These are phyloP conservation scores for Spongispora temasekensis DNA, from an alignment of 1,284 basidiomycete species.

Conservation along the genomic window DNA sequence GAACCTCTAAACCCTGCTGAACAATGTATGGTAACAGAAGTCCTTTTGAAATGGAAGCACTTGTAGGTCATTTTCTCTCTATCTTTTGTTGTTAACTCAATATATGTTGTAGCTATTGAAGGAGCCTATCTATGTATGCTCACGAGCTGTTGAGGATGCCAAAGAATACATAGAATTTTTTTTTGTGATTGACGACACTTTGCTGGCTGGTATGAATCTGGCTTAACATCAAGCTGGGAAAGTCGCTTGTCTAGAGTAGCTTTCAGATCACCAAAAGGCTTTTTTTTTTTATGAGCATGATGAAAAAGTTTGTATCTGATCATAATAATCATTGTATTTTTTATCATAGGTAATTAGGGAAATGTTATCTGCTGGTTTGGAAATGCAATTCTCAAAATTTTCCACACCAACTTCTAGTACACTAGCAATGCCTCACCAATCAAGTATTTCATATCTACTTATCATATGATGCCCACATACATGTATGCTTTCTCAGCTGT, in stretches of 20 bases:
- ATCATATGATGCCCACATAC: neutral
- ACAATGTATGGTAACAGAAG: no score
- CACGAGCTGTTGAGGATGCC: neutral
- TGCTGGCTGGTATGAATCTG: neutral
- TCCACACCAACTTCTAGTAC: neutral
- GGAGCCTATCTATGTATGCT: neutral
- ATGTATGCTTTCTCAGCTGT: neutral
- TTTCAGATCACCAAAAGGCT: neutral
- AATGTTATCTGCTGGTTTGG: neutral
- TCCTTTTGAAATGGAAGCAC: no score
- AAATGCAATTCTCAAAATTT: neutral
- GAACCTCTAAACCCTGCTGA: no score
- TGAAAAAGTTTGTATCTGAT: neutral
- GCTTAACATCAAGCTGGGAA: neutral
- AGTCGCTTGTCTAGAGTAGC: neutral
- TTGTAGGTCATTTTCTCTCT: no score
- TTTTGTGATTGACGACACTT: neutral
- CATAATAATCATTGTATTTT: neutral
- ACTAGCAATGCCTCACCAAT: neutral
- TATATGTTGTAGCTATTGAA: neutral
- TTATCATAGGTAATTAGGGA: neutral
- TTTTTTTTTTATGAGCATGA: neutral
- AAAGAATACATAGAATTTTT: neutral
- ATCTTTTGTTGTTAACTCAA: no score
- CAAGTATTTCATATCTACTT: neutral